Conservation (phyloP, 2,329 filamentous ascomycete species). For the Rhynchosporium graminicola region DNA sequence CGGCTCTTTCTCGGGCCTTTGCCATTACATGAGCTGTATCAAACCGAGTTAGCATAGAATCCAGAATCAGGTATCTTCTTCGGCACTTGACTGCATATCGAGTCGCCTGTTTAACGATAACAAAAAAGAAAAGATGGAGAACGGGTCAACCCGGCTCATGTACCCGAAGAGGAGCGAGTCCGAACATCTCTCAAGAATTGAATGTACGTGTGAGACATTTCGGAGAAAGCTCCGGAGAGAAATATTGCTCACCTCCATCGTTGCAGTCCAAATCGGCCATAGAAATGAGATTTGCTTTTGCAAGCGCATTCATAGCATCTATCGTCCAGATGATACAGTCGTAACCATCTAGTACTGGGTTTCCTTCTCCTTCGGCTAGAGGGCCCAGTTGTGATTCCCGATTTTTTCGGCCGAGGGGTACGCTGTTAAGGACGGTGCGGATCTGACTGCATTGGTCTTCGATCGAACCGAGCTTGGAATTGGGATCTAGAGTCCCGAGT, state of each 20-base stretch:
- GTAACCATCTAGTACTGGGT: slow-evolving; percentile 31
- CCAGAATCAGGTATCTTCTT: background rate
- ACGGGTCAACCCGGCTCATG: slow-evolving; percentile 3
- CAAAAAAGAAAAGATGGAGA: background rate
- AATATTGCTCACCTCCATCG: slow-evolving; percentile 9
- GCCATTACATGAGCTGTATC: slow-evolving; percentile 29
- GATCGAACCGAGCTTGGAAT: slow-evolving; percentile 5
- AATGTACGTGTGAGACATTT: background rate
- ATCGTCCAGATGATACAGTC: slow-evolving; percentile 35
- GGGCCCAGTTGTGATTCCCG: slow-evolving; percentile 22
- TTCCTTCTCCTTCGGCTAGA: slow-evolving; percentile 26
- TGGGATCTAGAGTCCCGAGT: slow-evolving; percentile 26
- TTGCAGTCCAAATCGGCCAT: slow-evolving; percentile 19
- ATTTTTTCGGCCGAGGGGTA: slow-evolving; percentile 29
- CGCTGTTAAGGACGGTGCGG: slow-evolving; percentile 19
- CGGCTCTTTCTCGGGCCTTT: slow-evolving; percentile 29
- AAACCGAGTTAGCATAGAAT: slow-evolving; percentile 15
- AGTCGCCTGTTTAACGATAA: background rate
- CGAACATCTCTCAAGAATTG: background rate
- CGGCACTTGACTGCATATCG: slow-evolving; percentile 1
- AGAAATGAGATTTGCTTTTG: slow-evolving; percentile 20
- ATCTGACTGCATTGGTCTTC: slow-evolving; percentile 23
- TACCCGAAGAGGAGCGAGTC: background rate
- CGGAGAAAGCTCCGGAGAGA: background rate
- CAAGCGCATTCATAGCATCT: slow-evolving; percentile 29